Conservation (phyloP, 2,329 filamentous ascomycete species). For the Rosellinia necatrix region DNA sequence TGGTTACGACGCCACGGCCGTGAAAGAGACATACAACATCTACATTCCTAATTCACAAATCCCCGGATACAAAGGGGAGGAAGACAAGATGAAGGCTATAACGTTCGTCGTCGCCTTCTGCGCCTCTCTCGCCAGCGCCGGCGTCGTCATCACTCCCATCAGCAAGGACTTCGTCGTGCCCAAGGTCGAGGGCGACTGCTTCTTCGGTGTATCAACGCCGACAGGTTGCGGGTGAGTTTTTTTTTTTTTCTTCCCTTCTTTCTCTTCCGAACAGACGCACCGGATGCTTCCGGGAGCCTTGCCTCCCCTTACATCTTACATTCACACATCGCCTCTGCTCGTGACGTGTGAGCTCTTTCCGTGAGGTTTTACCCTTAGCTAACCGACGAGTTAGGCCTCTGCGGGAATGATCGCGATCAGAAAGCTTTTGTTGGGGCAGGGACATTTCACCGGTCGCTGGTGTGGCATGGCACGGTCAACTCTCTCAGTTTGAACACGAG, state of each 20-base stretch:
- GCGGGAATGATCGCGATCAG: neutral
- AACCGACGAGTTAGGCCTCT: slow-evolving; percentile 16
- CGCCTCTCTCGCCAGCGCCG: slow-evolving; percentile 54
- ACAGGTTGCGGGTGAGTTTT: slow-evolving; percentile 60
- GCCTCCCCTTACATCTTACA: neutral
- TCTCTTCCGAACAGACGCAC: no score
- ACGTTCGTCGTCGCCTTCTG: slow-evolving; percentile 50
- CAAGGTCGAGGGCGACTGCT: slow-evolving; percentile 55
- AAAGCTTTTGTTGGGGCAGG: no score
- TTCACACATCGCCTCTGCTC: no score
- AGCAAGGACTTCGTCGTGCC: slow-evolving; percentile 55
- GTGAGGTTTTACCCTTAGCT: no score
- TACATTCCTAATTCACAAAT: neutral
- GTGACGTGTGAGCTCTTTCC: no score
- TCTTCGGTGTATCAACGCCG: slow-evolving; percentile 60
- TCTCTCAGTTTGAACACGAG: neutral
- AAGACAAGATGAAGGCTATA: slow-evolving; percentile 48
- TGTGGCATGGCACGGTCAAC: no score
- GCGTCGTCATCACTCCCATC: slow-evolving; percentile 61
- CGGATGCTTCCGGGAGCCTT: no score
- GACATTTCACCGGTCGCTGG: no score
- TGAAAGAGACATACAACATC: neutral
- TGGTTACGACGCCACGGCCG: slow-evolving; percentile 4
- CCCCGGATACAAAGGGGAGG: neutral
- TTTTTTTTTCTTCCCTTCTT: neutral